Conservation (phyloP, 441 rosid species). For the Dalechampia spathulata region DNA sequence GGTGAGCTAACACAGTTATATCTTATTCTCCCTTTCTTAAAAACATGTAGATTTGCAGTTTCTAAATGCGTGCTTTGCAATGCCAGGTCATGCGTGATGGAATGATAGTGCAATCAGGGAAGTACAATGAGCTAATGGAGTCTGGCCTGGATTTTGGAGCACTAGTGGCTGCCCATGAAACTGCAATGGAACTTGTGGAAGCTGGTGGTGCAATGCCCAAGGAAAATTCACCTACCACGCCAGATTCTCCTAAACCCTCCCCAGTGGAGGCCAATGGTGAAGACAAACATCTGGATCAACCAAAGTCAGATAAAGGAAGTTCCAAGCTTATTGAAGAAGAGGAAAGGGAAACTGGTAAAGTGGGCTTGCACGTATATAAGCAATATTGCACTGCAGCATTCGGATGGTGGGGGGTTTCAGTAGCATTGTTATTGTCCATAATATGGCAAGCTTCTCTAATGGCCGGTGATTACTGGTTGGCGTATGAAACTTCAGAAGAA, state of each 20-base stretch:
- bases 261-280: slow-evolving; percentile 42
- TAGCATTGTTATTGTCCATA: slow-evolving; percentile 53
- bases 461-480: slow-evolving; percentile 95
- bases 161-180: slow-evolving; percentile 80
- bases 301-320: slow-evolving; percentile 45
- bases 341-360: slow-evolving; percentile 73
- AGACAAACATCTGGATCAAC: slow-evolving; percentile 34
- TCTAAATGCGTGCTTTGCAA: slow-evolving; percentile 5
- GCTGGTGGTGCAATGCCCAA: slow-evolving; percentile 25
- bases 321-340: slow-evolving; percentile 85
- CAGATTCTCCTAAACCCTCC: slow-evolving; percentile 20
- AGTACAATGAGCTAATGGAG: slow-evolving; percentile 45
- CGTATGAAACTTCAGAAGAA: slow-evolving; percentile 72
- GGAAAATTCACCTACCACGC: slow-evolving; percentile 32
- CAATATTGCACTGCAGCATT: slow-evolving; percentile 76
- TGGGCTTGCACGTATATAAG: slow-evolving; percentile 66
- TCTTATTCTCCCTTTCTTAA: background rate
- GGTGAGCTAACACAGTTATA: slow-evolving; percentile 22
- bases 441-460: slow-evolving; percentile 73
- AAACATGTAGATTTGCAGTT: background rate
- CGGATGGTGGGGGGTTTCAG: slow-evolving; percentile 90
- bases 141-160: slow-evolving; percentile 66
- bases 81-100: slow-evolving; percentile 85
- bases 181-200: slow-evolving; percentile 85
- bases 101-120: slow-evolving; percentile 82